Conservation (phyloP, 768 basidiomycete genomes). For the Agrocybe praecox region DNA sequence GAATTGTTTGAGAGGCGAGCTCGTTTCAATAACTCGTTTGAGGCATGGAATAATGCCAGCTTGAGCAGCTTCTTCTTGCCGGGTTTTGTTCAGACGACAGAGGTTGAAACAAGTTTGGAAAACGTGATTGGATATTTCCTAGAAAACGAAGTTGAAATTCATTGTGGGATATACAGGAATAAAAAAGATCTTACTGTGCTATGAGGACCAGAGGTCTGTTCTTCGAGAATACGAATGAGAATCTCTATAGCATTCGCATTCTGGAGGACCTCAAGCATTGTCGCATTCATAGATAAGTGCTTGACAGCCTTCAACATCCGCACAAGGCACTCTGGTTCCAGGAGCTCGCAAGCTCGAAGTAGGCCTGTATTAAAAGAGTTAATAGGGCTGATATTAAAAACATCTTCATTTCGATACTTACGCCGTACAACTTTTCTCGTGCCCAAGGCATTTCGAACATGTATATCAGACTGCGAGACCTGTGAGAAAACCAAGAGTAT, state of each 20-base stretch:
- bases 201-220: conserved; percentile 76
- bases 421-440: conserved; percentile 88
- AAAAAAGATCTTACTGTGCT: conserved; percentile 64
- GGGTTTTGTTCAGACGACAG: conserved; percentile 89
- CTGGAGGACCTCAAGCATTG: conserved; percentile 89
- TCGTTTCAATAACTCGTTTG: conserved; percentile 84
- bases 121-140: conserved; percentile 98
- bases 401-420: conserved; percentile 41
- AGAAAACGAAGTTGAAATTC: conserved; percentile 8
- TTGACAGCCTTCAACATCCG: conserved; percentile 94
- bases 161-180: neutral
- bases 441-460: conserved; percentile 91
- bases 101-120: conserved; percentile 98
- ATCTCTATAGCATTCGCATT: conserved; percentile 95
- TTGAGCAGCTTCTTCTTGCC: conserved; percentile 97
- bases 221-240: conserved; percentile 82
- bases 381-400: conserved; percentile 1
- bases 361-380: conserved; percentile 55
- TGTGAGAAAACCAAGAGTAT: conserved; percentile 92
- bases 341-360: conserved; percentile 81
- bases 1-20: conserved; percentile 94
- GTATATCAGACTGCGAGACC: conserved; percentile 93
- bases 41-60: conserved; percentile 93
- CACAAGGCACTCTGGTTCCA: conserved; percentile 88
- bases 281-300: conserved; percentile 93